These are phyloP conservation scores for Phytophthora palmivora DNA, from an alignment of 352 stramenopile genomes.

Conservation along the genomic window DNA sequence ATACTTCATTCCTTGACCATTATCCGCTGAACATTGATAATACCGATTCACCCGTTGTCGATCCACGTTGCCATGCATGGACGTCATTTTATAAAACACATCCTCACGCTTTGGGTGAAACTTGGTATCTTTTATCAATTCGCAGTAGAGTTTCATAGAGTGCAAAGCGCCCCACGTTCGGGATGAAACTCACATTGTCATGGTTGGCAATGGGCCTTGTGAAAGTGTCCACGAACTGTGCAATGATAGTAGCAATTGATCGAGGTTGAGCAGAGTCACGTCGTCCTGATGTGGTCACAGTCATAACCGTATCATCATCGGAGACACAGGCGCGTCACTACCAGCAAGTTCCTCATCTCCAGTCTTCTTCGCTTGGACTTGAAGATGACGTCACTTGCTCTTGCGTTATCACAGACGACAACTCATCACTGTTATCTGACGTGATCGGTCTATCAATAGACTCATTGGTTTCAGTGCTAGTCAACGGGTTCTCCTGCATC, in stretches of 20 bases:
- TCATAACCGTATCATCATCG: background rate
- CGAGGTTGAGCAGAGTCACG: constrained; percentile 1
- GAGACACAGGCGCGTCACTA: background rate
- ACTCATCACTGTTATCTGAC: constrained; percentile 10
- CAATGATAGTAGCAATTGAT: constrained; percentile 45
- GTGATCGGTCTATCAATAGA: constrained; percentile 10
- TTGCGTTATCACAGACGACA: constrained; percentile 10
- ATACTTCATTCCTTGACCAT: constrained; percentile 18
- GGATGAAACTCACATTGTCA: constrained; percentile 71
- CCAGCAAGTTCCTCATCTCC: constrained; percentile 7
- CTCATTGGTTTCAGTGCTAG: background rate
- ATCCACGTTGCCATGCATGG: constrained; percentile 61
- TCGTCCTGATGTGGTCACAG: background rate
- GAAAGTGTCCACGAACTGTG: constrained; percentile 58
- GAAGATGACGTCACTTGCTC: constrained; percentile 17
- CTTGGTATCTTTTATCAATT: constrained; percentile 38
- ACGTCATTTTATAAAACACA: constrained; percentile 76
- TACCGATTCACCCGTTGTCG: constrained; percentile 61
- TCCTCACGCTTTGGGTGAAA: constrained; percentile 55
- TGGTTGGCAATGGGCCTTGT: constrained; percentile 60
- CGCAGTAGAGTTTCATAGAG: constrained; percentile 56
- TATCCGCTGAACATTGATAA: constrained; percentile 35
- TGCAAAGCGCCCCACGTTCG: constrained; percentile 49
- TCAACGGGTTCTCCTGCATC: background rate
- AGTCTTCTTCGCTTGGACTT: constrained; percentile 29